phyloP scores from a whole-genome alignment of 1,284 basidiomycete species.

The Gastroboletus turbinatus region DNA sequence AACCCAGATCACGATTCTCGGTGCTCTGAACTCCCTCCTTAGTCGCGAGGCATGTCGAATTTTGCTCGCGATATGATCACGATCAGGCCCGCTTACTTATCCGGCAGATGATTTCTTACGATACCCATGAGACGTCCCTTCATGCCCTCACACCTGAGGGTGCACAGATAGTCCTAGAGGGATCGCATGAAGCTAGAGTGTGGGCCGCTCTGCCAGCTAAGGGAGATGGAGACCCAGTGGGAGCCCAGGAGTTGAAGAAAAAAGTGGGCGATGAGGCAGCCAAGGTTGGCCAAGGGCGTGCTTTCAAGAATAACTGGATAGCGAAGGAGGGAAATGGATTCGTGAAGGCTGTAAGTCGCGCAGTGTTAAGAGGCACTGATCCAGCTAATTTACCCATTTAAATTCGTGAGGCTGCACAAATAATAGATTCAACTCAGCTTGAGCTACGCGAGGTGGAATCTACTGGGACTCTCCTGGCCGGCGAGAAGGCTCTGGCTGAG shows the following conservation, averaged over 20 bases:
- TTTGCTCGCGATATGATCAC: slow-evolving; percentile 4
- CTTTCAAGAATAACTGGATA: slow-evolving; percentile 98
- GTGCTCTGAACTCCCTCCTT: slow-evolving; percentile 84
- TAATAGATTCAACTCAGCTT: slow-evolving; percentile 72
- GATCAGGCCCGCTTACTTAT: slow-evolving; percentile 19
- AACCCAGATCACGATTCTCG: slow-evolving; percentile 79
- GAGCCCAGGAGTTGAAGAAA: slow-evolving; percentile 68
- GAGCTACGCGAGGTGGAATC: slow-evolving; percentile 78
- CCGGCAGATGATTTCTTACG: slow-evolving; percentile 81
- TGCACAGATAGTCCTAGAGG: slow-evolving; percentile 69
- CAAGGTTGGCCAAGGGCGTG: slow-evolving; percentile 90
- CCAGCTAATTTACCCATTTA: slow-evolving; percentile 2
- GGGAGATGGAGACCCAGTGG: slow-evolving; percentile 67
- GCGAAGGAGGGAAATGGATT: slow-evolving; percentile 88
- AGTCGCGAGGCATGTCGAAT: slow-evolving; percentile 73
- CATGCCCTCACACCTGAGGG: slow-evolving; percentile 83
- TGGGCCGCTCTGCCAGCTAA: slow-evolving; percentile 81
- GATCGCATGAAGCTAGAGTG: slow-evolving; percentile 93
- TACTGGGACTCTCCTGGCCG: slow-evolving; percentile 66
- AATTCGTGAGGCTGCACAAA: slow-evolving; percentile 50
- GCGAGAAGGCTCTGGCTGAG: slow-evolving; percentile 82
- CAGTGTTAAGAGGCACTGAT: neutral
- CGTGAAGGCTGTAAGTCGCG: slow-evolving; percentile 71
- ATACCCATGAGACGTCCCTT: slow-evolving; percentile 73
- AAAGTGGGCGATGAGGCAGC: slow-evolving; percentile 80